A percentile compares a stretch with the other conserved stretches of the same genome.
phyloP scores from a whole-genome alignment of 345 rosid species.

The Corymbia maculata region DNA sequence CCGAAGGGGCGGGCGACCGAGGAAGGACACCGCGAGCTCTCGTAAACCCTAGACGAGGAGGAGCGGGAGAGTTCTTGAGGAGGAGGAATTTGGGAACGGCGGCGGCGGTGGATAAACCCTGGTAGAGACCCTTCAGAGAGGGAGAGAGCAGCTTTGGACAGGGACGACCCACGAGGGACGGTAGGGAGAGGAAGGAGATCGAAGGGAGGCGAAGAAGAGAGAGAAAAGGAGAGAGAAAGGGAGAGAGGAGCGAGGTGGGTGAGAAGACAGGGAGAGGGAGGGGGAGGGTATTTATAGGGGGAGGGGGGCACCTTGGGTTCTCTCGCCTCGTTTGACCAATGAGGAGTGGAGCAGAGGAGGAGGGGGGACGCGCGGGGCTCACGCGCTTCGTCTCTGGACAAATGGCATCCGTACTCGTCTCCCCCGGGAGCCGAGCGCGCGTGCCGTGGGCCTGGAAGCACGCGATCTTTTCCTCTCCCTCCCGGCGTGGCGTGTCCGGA shows the following conservation, averaged over 20 bases:
- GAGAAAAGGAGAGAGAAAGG: background rate
- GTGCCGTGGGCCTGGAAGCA: no score
- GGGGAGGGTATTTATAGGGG: background rate
- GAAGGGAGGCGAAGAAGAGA: background rate
- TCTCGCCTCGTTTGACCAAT: background rate
- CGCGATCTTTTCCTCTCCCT: no score
- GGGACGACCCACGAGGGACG: background rate
- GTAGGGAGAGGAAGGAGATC: background rate
- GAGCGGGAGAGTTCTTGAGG: background rate
- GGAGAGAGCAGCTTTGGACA: background rate
- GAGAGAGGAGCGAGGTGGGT: background rate
- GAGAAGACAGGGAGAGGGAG: background rate
- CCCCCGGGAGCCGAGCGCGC: no score
- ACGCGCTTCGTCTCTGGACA: background rate
- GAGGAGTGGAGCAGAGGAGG: background rate
- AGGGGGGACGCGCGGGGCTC: background rate
- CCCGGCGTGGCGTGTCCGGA: background rate
- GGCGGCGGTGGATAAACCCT: background rate
- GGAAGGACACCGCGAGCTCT: background rate
- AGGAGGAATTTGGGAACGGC: background rate
- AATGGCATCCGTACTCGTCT: background rate
- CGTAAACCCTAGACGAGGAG: background rate
- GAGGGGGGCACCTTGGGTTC: background rate
- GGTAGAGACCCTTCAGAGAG: background rate
- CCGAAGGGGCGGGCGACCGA: background rate